Percentiles rank a stretch among this genome's conserved stretches.
These are phyloP conservation scores for Halophytophthora polymorphica DNA, from an alignment of 352 stramenopile genomes.

Conservation along the genomic window DNA sequence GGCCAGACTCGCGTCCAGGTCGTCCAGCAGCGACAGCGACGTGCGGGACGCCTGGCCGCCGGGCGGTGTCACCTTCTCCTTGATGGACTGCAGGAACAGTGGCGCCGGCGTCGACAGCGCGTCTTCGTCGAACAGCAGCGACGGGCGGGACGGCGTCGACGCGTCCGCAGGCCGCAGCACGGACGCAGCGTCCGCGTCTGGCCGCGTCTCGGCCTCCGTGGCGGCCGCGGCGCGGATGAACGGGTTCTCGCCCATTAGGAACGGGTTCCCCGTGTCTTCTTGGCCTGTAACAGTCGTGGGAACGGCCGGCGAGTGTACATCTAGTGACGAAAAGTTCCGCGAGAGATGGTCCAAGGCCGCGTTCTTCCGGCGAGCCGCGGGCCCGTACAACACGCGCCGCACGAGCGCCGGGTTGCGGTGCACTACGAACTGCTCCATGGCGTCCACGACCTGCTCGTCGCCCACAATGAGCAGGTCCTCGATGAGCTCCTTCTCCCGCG, in stretches of 20 bases:
- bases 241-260: slow-evolving; percentile 41
- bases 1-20: slow-evolving; percentile 45
- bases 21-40: slow-evolving; percentile 58
- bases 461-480: slow-evolving; percentile 70
- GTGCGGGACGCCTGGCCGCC: slow-evolving; percentile 27
- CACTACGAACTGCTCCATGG: slow-evolving; percentile 74
- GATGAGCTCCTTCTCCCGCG: slow-evolving; percentile 54
- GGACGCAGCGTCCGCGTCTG: slow-evolving; percentile 1
- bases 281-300: slow-evolving; percentile 11
- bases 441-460: slow-evolving; percentile 72
- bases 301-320: slow-evolving; percentile 39
- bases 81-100: slow-evolving; percentile 64
- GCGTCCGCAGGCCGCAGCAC: slow-evolving; percentile 29
- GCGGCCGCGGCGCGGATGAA: slow-evolving; percentile 32
- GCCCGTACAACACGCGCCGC: slow-evolving; percentile 47
- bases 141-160: slow-evolving; percentile 35
- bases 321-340: slow-evolving; percentile 47
- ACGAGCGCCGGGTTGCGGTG: slow-evolving; percentile 52
- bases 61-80: slow-evolving; percentile 59
- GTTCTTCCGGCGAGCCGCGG: slow-evolving; percentile 22
- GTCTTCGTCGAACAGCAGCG: slow-evolving; percentile 62
- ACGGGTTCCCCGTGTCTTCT: slow-evolving; percentile 33
- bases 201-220: slow-evolving; percentile 5
- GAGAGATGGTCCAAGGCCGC: slow-evolving; percentile 51
- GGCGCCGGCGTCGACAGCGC: slow-evolving; percentile 36